Evolutionary conservation across 495 filamentous ascomycete species (phyloP), one percentile per base, ranked within the genome.

Genomic region (Penicillium odoratum): DNA sequence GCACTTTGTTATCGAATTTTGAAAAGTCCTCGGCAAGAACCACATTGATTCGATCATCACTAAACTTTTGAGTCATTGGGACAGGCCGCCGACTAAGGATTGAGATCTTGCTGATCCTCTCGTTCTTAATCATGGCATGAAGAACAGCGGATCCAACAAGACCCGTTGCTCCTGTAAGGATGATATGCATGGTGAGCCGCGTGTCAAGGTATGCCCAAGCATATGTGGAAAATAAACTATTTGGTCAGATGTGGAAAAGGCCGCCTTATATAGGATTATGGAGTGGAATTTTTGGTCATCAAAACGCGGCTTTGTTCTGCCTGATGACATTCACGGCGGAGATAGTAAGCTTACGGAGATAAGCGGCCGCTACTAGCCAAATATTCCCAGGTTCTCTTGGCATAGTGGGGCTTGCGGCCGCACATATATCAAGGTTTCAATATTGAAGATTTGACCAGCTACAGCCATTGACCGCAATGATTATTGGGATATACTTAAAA

Each of bases 131-230:
- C 78, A 90, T 88, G 51, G 80, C 75, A 51, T 86, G 79, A 2
- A 91, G 78, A 25, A 84, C 81, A 26, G 74, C 82, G 5, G 81
- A 83, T 69, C 88, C 88, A 16, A 90, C 83, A 4, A 90, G 78
- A 58, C 88, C 88, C 0, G 88, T 92, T 7, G 88, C 88, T 36
- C 88, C 88, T 0, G 88, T 91, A 42, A 91, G 80, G 52, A 92
- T 85, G 56, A 92, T 74, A 77, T 88, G 88, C 86, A 89, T 88
- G 5, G 50, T 62, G 57, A 40, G 8, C 3, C 1, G 16, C 13
- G 31, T 33, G 0, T 6, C 0, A 13, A 7, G 38, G 13, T n/a
- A 15, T 16, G 38, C 4, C 4, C 0, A 40, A n/a, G 2, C 6
- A n/a, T 40, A 40, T 16, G 15, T 13, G 38, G 13, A 15, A 40